A percentile compares a stretch with the other conserved stretches of the same genome.
These are phyloP conservation scores for Phanerochaete carnosa DNA, from an alignment of 768 basidiomycete species.

Conservation along the genomic window DNA sequence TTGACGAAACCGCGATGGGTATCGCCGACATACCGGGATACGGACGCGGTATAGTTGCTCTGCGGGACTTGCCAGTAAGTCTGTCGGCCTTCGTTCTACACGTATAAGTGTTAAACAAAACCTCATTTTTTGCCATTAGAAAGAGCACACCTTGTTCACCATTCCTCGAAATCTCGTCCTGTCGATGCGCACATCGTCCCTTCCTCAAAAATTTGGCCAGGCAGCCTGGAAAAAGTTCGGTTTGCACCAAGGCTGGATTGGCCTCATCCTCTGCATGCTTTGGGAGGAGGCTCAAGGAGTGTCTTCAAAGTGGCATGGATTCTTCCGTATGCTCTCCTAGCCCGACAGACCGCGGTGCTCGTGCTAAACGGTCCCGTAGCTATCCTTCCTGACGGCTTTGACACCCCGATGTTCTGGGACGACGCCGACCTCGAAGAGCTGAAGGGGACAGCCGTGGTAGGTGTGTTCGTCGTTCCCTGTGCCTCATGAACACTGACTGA, in stretches of 20 bases:
- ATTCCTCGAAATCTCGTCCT: conserved; percentile 78
- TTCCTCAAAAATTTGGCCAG: conserved; percentile 57
- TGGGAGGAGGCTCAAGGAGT: conserved; percentile 77
- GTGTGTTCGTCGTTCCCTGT: conserved; percentile 39
- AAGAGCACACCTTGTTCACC: conserved; percentile 73
- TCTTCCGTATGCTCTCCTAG: conserved; percentile 57
- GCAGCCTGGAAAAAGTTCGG: conserved; percentile 59
- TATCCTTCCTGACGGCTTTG: conserved; percentile 67
- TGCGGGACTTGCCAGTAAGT: conserved; percentile 68
- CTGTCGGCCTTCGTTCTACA: background rate
- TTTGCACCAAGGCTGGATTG: conserved; percentile 77
- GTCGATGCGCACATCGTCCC: conserved; percentile 69
- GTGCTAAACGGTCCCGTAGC: conserved; percentile 31
- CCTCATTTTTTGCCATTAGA: conserved; percentile 36
- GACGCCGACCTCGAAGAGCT: conserved; percentile 70
- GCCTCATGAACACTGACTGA: background rate
- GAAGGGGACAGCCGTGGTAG: conserved; percentile 81
- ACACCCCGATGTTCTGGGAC: conserved; percentile 95
- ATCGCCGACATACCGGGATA: conserved; percentile 46
- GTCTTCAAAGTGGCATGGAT: conserved; percentile 65
- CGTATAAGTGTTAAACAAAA: background rate
- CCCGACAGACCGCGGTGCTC: background rate
- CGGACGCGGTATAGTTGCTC: conserved; percentile 74
- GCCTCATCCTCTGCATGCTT: conserved; percentile 92
- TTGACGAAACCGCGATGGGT: conserved; percentile 47